A percentile compares a stretch with the other conserved stretches of the same genome.
These are phyloP conservation scores for Chenopodium berlandieri DNA, from an alignment of 148 eudicot species.

Conservation along the genomic window DNA sequence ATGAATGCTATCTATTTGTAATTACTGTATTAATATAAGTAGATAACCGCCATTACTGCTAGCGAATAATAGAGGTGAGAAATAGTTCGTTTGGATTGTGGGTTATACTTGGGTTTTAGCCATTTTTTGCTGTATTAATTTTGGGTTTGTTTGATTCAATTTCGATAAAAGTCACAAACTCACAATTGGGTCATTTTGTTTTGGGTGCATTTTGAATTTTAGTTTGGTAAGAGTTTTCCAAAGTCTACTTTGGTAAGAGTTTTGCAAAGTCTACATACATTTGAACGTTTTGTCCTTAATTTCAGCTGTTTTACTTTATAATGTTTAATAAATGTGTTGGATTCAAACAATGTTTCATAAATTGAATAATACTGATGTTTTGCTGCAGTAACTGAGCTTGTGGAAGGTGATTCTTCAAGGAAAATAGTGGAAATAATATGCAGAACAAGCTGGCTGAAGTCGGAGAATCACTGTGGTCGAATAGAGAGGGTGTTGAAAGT, in stretches of 20 bases:
- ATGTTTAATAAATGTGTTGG: neutral
- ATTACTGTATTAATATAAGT: neutral
- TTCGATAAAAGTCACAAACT: neutral
- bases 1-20: neutral
- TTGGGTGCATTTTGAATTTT: too few species aligned
- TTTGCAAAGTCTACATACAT: neutral
- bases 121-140: neutral
- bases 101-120: neutral
- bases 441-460: conserved; percentile 71
- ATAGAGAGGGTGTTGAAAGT: conserved; percentile 84
- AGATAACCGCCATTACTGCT: neutral
- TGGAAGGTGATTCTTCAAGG: conserved; percentile 88
- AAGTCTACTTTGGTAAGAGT: neutral
- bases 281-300: neutral
- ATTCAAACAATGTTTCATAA: neutral
- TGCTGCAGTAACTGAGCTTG: conserved; percentile 79
- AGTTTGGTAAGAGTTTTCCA: neutral
- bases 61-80: neutral
- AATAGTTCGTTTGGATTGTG: neutral
- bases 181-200: too few species aligned
- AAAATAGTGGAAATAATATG: conserved; percentile 95
- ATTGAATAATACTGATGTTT: neutral
- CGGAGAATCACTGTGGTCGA: conserved; percentile 69
- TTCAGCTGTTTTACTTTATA: too few species aligned
- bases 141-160: neutral